Conservation (phyloP, 192 early-diverging fungal species). For the Glomus cerebriforme region DNA sequence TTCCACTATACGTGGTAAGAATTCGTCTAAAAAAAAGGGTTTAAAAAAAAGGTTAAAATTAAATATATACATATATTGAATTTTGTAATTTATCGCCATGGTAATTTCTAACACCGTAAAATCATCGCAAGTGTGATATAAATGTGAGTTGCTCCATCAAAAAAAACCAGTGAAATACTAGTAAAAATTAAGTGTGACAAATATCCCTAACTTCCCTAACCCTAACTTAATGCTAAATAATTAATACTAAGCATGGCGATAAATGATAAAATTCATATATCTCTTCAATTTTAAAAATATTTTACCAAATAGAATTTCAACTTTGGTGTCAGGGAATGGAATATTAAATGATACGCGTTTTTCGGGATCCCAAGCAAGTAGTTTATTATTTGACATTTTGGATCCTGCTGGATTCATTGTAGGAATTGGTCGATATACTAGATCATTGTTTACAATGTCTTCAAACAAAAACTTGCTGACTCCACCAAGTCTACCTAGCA, state of each 20-base stretch:
- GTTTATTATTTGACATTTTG: constrained; percentile 30
- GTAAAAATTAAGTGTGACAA: too few relatives aligned
- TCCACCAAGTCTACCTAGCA: constrained; percentile 67
- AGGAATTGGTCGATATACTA: not conserved
- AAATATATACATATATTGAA: too few relatives aligned
- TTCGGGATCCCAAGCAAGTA: constrained; percentile 74
- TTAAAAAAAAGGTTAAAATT: too few relatives aligned
- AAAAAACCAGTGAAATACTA: too few relatives aligned
- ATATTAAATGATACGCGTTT: constrained; percentile 56
- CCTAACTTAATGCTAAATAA: too few relatives aligned
- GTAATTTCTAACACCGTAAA: too few relatives aligned
- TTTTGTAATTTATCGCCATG: too few relatives aligned
- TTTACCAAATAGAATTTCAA: constrained; percentile 66
- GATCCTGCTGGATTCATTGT: constrained; percentile 5
- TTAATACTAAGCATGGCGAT: too few relatives aligned
- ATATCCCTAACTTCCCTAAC: too few relatives aligned
- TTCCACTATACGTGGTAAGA: constrained; percentile 74
- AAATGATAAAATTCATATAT: too few relatives aligned
- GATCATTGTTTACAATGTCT: not conserved
- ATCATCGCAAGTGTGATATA: too few relatives aligned
- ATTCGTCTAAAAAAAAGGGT: constrained; percentile 67
- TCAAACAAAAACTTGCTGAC: constrained; percentile 51
- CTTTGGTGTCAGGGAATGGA: constrained; percentile 69
- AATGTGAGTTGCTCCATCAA: too few relatives aligned
- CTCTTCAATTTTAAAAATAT: not conserved